Base-by-base conservation (phyloP, 129 eudicot genomes). In the Flaveria bidentis region DNA sequence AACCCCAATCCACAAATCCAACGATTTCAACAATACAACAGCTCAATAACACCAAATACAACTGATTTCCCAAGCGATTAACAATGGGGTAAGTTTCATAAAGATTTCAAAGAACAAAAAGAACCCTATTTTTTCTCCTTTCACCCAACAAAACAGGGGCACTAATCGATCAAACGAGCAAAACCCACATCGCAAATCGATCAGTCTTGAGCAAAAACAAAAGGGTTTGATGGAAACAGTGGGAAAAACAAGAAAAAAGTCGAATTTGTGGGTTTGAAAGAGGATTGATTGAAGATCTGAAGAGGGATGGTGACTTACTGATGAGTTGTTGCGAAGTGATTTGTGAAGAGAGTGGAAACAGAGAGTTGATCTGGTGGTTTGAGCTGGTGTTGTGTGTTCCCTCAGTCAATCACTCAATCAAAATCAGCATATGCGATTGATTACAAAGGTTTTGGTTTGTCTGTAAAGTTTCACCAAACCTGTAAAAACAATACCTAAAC, bases 281-380 rank as follows among this genome's bases (percentile, higher is more conserved):
- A 26, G 26, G 69, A 44, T 36, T 56, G 62, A 71, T 78, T 78
- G 71, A 71, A 78, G 82, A 78, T 78, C 82, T 61, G 50, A 78
- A 18, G 61, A 78, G 67, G 76, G 25, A 18, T 52, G 50, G 65
- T 17, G n/a, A 78, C 82, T 78, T 78, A 78, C 82, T 58, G 52
- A 47, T 68, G 22, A 42, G 13, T 16, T 62, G 80, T 4, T 36
- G 41, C 5, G 41, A 36, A 36, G 41, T 5, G 41, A 66, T 73
- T 76, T 46, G 44, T 50, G 15, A 16, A 14, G 61, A 67, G 61
- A 67, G 45, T 58, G 62, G 50, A 52, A 51, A 72, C 65, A 72
- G 76, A 72, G 20, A 63, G 51, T 26, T 70, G 82, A 69, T 69
- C 71, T 70, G 41, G 41, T 55, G 67, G 12, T 5, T 60, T 14